Evolutionary conservation across 768 basidiomycete species (phyloP).

Genomic region (Rhodotorula taiwanensis): DNA sequence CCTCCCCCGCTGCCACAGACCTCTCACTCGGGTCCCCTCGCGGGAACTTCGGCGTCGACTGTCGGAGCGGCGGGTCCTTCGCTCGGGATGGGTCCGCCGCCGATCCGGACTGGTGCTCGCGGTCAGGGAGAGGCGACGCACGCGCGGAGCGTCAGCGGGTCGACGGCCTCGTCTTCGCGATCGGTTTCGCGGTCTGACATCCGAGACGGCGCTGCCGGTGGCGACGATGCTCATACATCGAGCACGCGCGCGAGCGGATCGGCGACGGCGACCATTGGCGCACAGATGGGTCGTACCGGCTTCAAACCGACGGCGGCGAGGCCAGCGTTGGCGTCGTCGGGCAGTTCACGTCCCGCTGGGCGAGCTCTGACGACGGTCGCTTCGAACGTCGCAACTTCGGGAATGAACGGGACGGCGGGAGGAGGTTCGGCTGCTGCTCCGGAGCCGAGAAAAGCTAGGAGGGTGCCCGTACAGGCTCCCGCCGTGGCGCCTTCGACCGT

Average conservation of each 20-base stretch:
- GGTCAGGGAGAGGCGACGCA: neutral
- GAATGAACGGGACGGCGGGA: too few species aligned
- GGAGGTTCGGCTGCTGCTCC: neutral
- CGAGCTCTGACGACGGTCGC: neutral
- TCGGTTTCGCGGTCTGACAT: slow-evolving; percentile 10
- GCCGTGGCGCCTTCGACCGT: too few species aligned
- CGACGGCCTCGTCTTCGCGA: slow-evolving; percentile 5
- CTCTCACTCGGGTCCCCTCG: neutral
- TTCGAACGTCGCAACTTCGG: too few species aligned
- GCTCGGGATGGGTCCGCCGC: neutral
- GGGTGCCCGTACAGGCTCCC: too few species aligned
- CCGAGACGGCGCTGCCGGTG: slow-evolving; percentile 1
- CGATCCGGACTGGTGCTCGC: slow-evolving; percentile 1
- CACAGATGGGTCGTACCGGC: neutral
- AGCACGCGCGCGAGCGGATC: neutral
- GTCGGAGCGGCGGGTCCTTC: neutral
- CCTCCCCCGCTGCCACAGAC: neutral
- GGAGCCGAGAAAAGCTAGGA: slow-evolving; percentile 10
- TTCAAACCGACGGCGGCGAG: slow-evolving; percentile 23
- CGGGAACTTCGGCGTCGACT: neutral
- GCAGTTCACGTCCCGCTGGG: neutral
- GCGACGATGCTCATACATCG: neutral
- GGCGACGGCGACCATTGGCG: too few species aligned
- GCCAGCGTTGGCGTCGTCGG: too few species aligned
- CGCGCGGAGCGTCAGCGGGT: slow-evolving; percentile 5